Base-by-base conservation (phyloP, 495 filamentous ascomycete genomes). In the Aspergillus nanangensis region DNA sequence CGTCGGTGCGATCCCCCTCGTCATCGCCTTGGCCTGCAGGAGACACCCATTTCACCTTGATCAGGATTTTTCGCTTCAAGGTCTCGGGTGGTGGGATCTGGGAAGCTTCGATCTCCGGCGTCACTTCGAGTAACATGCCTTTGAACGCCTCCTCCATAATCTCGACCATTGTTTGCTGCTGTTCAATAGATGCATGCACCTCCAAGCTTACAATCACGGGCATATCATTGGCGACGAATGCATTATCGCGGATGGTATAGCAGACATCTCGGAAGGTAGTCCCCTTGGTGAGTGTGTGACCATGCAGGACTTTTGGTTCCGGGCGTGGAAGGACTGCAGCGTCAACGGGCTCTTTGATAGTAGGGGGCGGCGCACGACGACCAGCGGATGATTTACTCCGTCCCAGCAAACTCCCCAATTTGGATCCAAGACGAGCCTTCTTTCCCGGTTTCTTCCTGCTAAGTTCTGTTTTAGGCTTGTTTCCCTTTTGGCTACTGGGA, bases 171-270 rank as follows among this genome's bases (percentile, higher is more conserved):
- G 80, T 80, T 52, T 87, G 79, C 57, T 96, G 91, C 58, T 96
- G 92, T 34, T 82, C 77, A 0, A 76, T 60, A 48, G 74, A 72
- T 23, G 87, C 88, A 66, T 96, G 92, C 0, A 96, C 87, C 61
- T 97, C 92, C 8, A 97, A 71, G 53, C 87, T 93, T 47, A 95
- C 81, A 29, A 97, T 90, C 1, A 97, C 69, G 0, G 92, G 92
- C 1, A 91, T 67, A 40, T 95, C 83, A 24, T 72, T 81, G 3
- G 71, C 75, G 5, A 82, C 69, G 56, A 97, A 96, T 0, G 86
- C 88, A 54, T 83, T 77, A 36, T 95, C 81, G 15, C 81, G 71
- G 38, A 96, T 90, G 0, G 87, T 81, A 42, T 75, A 70, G 63
- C 89, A 95, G 1, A 96, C 90, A 13, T 86, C 78, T 24, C 88